A percentile compares a stretch with the other conserved stretches of the same genome.
Evolutionary conservation across 1,284 basidiomycete genomes (phyloP).

Genomic region (Porodaedalea pini): DNA sequence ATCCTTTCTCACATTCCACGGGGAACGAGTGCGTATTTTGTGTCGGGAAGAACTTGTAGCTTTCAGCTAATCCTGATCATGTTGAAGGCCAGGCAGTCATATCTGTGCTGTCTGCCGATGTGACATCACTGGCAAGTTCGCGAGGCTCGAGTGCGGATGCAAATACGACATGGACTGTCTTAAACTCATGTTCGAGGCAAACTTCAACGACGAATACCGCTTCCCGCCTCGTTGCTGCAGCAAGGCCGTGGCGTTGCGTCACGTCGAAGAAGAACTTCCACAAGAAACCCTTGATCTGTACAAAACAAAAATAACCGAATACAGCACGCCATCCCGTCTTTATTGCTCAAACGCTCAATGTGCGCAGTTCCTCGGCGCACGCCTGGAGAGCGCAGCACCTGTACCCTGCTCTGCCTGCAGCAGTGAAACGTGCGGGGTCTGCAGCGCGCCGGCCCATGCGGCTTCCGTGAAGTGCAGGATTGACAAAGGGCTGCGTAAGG

Average conservation of each 20-base stretch:
- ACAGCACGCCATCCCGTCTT: conserved; percentile 36
- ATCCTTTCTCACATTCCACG: too few relatives aligned
- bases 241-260: conserved; percentile 30
- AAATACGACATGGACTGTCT: conserved; percentile 39
- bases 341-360: conserved; percentile 46
- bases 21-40: too few relatives aligned
- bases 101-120: conserved; percentile 39
- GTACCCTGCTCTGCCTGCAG: conserved; percentile 37
- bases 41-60: background rate
- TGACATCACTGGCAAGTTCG: conserved; percentile 30
- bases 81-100: conserved; percentile 20
- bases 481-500: conserved; percentile 24
- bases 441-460: conserved; percentile 26
- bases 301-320: conserved; percentile 34
- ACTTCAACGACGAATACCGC: conserved; percentile 40
- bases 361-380: conserved; percentile 50
- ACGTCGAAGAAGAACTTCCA: conserved; percentile 31
- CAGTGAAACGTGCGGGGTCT: conserved; percentile 11
- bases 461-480: conserved; percentile 32
- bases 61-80: background rate
- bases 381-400: conserved; percentile 36
- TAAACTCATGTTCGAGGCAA: conserved; percentile 35
- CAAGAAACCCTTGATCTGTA: conserved; percentile 28
- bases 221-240: conserved; percentile 46
- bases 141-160: conserved; percentile 38